Evolutionary conservation across 2,329 filamentous ascomycete genomes (phyloP).

Genomic region (Clonostachys sp.): DNA sequence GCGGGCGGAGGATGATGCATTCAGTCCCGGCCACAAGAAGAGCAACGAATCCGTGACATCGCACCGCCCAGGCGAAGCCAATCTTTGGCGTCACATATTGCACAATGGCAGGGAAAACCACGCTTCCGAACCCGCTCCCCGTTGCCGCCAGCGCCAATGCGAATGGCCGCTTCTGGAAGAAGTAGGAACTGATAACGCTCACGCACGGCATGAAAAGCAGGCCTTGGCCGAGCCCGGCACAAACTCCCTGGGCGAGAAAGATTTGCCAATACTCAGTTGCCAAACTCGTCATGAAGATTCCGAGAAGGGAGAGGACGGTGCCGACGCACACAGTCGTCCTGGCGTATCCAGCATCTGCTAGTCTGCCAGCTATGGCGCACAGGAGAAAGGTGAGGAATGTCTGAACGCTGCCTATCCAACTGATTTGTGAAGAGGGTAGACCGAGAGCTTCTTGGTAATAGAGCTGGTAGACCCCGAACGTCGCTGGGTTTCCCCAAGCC

Average conservation of each 20-base stretch:
- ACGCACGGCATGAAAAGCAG: constrained; percentile 55
- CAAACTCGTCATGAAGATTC: constrained; percentile 43
- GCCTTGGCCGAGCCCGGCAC: constrained; percentile 46
- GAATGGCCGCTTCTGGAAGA: constrained; percentile 48
- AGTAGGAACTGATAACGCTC: constrained; percentile 58
- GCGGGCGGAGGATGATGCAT: constrained; percentile 32
- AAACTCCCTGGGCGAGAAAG: constrained; percentile 48
- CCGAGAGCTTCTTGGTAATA: constrained; percentile 29
- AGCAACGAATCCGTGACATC: constrained; percentile 60
- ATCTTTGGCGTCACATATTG: constrained; percentile 50
- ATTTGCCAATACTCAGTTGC: constrained; percentile 45
- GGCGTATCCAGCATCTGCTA: constrained; percentile 45
- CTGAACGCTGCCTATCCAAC: constrained; percentile 45
- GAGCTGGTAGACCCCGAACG: constrained; percentile 51
- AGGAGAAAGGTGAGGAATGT: constrained; percentile 43
- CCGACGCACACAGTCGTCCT: constrained; percentile 32
- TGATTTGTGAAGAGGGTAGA: constrained; percentile 25
- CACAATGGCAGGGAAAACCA: constrained; percentile 53
- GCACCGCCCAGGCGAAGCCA: constrained; percentile 60
- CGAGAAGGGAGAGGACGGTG: constrained; percentile 33
- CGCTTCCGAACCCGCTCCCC: constrained; percentile 51
- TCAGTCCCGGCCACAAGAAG: constrained; percentile 36
- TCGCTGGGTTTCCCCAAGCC: constrained; percentile 43
- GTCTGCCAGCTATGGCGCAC: constrained; percentile 41
- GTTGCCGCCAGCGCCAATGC: constrained; percentile 57